These are phyloP conservation scores for Otatea glauca DNA, from an alignment of 176 grass and related monocot species.

Conservation along the genomic window DNA sequence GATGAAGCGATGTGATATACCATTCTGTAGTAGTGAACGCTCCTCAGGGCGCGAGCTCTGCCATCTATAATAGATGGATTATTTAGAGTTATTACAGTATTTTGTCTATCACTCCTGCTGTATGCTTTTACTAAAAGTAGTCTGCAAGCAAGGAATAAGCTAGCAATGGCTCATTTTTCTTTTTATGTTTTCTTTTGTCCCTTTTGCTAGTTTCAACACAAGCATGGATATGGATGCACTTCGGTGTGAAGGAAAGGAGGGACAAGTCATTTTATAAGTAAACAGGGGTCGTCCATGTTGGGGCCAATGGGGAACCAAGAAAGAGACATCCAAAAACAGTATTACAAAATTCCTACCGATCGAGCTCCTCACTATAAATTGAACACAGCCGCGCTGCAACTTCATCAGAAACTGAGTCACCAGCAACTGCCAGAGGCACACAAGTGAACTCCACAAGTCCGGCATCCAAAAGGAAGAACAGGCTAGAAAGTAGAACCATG, in stretches of 20 bases:
- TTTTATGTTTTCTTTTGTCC: neutral
- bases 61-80: too few species aligned
- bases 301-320: neutral
- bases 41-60: too few species aligned
- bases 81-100: neutral
- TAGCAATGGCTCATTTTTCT: neutral
- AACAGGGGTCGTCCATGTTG: neutral
- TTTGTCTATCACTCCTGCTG: neutral
- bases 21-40: too few species aligned
- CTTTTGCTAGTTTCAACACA: neutral
- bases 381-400: neutral
- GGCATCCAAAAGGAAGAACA: neutral
- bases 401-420: neutral
- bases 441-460: neutral
- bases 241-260: neutral
- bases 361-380: conserved; percentile 36
- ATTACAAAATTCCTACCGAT: conserved; percentile 1
- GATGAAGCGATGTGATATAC: too few species aligned
- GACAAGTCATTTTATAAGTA: neutral
- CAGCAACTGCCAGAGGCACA: neutral
- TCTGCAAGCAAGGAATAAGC: conserved; percentile 10
- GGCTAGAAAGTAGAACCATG: neutral
- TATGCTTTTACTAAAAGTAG: neutral
- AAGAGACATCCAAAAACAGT: neutral
- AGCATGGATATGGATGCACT: neutral